Conservation (phyloP, 2,329 filamentous ascomycete genomes). For the Fusarium albosuccineum region DNA sequence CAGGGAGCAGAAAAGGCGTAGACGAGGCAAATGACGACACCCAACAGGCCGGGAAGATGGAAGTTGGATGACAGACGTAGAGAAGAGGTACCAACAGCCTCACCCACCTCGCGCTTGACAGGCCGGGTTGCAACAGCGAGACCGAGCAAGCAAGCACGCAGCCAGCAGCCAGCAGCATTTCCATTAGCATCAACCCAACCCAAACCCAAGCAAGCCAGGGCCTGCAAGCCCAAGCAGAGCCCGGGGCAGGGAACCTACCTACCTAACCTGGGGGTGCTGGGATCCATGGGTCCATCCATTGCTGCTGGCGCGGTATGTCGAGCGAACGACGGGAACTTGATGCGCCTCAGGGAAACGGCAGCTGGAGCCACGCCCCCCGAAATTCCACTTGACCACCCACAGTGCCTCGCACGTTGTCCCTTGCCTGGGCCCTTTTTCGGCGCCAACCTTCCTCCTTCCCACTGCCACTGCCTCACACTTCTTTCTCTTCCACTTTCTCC, state of each 20-base stretch:
- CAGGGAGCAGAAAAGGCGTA: constrained; percentile 19
- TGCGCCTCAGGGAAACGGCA: constrained; percentile 37
- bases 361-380: constrained; percentile 39
- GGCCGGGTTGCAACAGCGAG: constrained; percentile 4
- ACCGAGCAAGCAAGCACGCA: constrained; percentile 3
- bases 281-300: not conserved
- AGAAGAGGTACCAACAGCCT: constrained; percentile 9
- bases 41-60: constrained; percentile 15
- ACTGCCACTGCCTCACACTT: constrained; percentile 40
- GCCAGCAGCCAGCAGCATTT: too few relatives aligned
- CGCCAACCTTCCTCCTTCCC: constrained; percentile 39
- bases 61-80: constrained; percentile 14
- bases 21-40: constrained; percentile 33
- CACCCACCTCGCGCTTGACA: not conserved
- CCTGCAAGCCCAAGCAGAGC: constrained; percentile 3
- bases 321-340: constrained; percentile 35
- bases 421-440: constrained; percentile 39
- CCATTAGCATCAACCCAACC: constrained; percentile 3
- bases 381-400: constrained; percentile 16
- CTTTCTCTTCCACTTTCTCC: constrained; percentile 42
- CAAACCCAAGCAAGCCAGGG: not conserved
- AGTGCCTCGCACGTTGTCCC: constrained; percentile 27
- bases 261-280: constrained; percentile 6
- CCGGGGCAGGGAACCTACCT: constrained; percentile 5
- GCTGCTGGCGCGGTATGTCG: constrained; percentile 11